A percentile compares a stretch with the other conserved stretches of the same genome.
Evolutionary conservation across 108 stramenopile genomes (phyloP).

Genomic region (Cylindrotheca closterium): DNA sequence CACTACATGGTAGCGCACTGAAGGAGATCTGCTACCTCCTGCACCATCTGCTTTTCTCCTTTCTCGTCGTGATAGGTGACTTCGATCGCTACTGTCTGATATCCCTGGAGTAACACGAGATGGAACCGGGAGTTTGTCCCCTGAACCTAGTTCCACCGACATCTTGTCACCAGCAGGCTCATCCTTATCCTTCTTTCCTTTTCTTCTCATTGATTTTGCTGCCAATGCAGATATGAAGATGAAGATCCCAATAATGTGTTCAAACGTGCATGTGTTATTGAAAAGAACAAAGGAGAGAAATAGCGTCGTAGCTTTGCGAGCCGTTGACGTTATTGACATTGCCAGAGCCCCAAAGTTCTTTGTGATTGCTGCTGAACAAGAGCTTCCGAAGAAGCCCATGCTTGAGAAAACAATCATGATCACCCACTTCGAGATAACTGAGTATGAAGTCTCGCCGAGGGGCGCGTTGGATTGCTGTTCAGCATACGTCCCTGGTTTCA

Average conservation of each 20-base stretch:
- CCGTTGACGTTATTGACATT: conserved; percentile 87
- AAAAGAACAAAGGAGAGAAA: conserved; percentile 88
- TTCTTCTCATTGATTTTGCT: conserved; percentile 61
- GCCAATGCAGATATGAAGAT: conserved; percentile 78
- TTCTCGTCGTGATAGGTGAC: no score
- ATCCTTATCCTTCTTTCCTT: not conserved
- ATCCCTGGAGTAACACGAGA: no score
- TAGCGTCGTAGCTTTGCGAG: conserved; percentile 86
- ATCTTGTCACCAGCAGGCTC: no score
- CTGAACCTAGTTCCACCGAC: no score
- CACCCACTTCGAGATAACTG: conserved; percentile 47
- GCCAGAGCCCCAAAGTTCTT: conserved; percentile 90
- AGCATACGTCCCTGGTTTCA: conserved; percentile 71
- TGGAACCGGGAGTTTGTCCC: no score
- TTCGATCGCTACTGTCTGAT: no score
- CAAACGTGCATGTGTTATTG: conserved; percentile 76
- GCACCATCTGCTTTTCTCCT: no score
- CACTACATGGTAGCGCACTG: no score
- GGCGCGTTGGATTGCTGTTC: conserved; percentile 65
- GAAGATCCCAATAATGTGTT: conserved; percentile 76
- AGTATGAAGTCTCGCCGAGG: conserved; percentile 65
- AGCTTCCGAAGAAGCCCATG: conserved; percentile 84
- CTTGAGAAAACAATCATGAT: conserved; percentile 69
- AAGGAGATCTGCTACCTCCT: no score
- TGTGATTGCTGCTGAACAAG: conserved; percentile 86